Evolutionary conservation across 108 stramenopile genomes (phyloP), one percentile per base, ranked within the genome.

Genomic region (Skeletonema potamos): DNA sequence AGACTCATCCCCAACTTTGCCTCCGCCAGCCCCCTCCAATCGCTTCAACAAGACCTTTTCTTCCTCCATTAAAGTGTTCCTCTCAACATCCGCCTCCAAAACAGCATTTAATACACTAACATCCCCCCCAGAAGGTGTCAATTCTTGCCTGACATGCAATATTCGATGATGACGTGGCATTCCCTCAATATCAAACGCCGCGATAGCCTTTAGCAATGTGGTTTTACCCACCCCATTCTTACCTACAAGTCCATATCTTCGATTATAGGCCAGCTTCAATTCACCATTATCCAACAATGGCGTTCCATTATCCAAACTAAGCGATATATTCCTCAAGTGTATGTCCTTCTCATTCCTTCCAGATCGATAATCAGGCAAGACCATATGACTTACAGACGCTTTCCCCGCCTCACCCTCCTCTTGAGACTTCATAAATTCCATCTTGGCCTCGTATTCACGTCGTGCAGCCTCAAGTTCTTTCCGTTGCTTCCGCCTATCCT

Each of bases 101-200:
- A 99, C 99, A 8, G 97, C 97, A 22, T 96, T 72, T 22, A 98
- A 59, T 4, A 98, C 97, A n/a, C 95, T 92, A 6, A 91, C 93
- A 60, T 94, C 92, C 55, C 86, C 81, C 41, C 84, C 81, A 27
- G 65, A 78, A 4, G 82, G 67, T 2, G 69, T 72, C 28, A 94
- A 91, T 76, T 99, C 99, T 79, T 99, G 99, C 76, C 98, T 91
- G 7, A 99, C 99, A 77, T 98, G 98, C 69, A 98, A 89, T 5
- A 99, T 89, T 18, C 93, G 80, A 54, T 98, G 91, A 83, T 98
- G 95, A 24, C 75, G 69, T 2, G 92, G 96, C 67, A 98, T 97
- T 0, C 97, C 96, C 58, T 90, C 92, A 33, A 99, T 84, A 64
- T 94, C 93, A 54, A 93, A 74, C 27, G 93, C 85, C 4, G 97